Conservation (phyloP, 176 grass and related monocot species). For the Musa acuminata region DNA sequence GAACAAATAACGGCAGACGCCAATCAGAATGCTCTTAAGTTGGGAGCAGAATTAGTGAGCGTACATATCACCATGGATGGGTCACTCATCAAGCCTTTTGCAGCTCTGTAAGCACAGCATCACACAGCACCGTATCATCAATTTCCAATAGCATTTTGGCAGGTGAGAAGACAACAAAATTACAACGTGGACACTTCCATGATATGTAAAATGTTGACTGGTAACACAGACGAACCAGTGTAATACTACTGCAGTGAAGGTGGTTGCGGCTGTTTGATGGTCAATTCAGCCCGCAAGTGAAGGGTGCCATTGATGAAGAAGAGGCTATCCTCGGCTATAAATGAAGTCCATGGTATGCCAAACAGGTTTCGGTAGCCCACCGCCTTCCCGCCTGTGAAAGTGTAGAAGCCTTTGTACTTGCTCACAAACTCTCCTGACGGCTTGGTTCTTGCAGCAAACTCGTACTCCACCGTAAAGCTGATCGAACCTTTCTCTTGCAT, state of each 20-base stretch:
- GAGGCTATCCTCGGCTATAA: conserved; percentile 19
- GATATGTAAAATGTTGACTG: not conserved
- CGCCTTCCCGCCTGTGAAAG: conserved; percentile 25
- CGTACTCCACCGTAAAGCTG: conserved; percentile 21
- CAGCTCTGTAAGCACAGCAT: not conserved
- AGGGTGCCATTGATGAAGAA: conserved; percentile 24
- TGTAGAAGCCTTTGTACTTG: conserved; percentile 25
- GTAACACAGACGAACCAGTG: not conserved
- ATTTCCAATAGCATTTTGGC: not conserved
- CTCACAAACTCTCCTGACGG: conserved; percentile 16
- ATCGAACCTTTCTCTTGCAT: conserved; percentile 30
- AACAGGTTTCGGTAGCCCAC: conserved; percentile 24
- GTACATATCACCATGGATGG: not conserved
- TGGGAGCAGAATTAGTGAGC: not conserved
- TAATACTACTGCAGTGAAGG: conserved; percentile 1
- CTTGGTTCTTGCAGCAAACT: conserved; percentile 17
- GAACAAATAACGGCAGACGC: too few species aligned
- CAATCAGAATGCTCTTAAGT: not conserved
- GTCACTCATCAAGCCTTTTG: not conserved
- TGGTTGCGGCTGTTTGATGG: conserved; percentile 10
- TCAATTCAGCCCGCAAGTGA: conserved; percentile 24
- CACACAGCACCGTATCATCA: not conserved
- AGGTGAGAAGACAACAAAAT: not conserved
- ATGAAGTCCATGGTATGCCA: conserved; percentile 16
- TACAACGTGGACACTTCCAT: not conserved